Evolutionary conservation across 2,329 filamentous ascomycete species (phyloP).

Genomic region (Stemphylium vesicarium): DNA sequence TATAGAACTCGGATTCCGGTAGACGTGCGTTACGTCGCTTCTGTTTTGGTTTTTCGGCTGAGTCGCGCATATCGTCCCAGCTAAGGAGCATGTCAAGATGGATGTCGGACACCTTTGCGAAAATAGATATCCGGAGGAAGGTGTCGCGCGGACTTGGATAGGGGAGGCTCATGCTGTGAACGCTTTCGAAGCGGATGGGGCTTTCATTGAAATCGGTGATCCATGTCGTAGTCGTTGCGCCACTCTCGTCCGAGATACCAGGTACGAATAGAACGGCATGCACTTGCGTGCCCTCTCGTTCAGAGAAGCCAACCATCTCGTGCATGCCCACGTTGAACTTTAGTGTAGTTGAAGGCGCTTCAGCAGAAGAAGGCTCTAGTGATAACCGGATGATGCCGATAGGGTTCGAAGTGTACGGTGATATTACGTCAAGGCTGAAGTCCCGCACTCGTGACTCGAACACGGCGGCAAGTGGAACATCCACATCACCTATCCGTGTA

Average conservation of each 20-base stretch:
- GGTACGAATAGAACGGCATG: constrained; percentile 97
- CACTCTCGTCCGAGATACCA: constrained; percentile 80
- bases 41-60: constrained; percentile 61
- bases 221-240: constrained; percentile 94
- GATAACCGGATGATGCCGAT: constrained; percentile 91
- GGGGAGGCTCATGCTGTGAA: constrained; percentile 96
- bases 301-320: constrained; percentile 90
- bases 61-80: constrained; percentile 98
- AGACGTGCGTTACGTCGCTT: constrained; percentile 72
- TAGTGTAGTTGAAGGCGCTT: constrained; percentile 87
- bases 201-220: constrained; percentile 93
- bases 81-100: constrained; percentile 96
- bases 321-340: constrained; percentile 99
- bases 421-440: constrained; percentile 87
- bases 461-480: constrained; percentile 89
- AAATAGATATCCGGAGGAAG: constrained; percentile 84
- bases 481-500: constrained; percentile 88
- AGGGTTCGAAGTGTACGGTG: constrained; percentile 88
- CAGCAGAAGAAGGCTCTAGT: constrained; percentile 89
- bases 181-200: constrained; percentile 91
- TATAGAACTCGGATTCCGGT: constrained; percentile 89
- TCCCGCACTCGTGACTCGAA: constrained; percentile 96
- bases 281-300: constrained; percentile 92
- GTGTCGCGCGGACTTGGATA: constrained; percentile 76
- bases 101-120: constrained; percentile 88